Base-by-base conservation (phyloP, 2,329 filamentous ascomycete genomes). In the Pseudocercospora fuligena region DNA sequence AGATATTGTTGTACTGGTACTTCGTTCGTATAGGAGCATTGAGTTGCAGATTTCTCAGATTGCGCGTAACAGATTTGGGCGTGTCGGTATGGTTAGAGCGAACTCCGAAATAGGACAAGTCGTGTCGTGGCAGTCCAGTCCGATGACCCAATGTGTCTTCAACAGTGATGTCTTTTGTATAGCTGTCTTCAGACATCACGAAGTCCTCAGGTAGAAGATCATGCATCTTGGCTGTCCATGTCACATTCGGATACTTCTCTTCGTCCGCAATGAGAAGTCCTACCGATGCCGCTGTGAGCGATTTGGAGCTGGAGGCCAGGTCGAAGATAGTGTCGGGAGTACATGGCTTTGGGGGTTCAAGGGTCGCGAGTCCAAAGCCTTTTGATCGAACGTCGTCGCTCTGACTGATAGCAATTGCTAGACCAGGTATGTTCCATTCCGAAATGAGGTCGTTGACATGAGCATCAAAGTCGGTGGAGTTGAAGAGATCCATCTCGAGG, bases 261-360 rank as follows among this genome's bases (percentile, higher is more conserved):
- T 81, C 78, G 7, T 83, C 78, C n/a, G 81, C 80, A 5, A 87
- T 77, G 7, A 88, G 80, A 2, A 86, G 73, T 1, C 83, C 80
- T 2, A 89, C 73, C 0, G 80, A 79, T 0, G 85, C 85, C 0
- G 83, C 81, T 0, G 82, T 84, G 56, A 86, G 82, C 2, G 85
- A 83, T 73, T 89, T 89, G 21, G 85, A 87, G 0, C 82, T 87
- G 49, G 85, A 87, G 1, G 82, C 87, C 2, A 80, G 80, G 65
- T 84, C 86, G 77, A 85, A 88, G 2, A 88, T 78, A 0, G 86
- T 88, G 31, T 83, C 77, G 0, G 82, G 73, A 0, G 79, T 84
- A 8, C 81, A 81, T 0, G 78, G 74, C 0, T 75, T 79, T 5
- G 74, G 76, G 1, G 63, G 72, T 4, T 81, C 76, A 4, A 80